Percentiles rank a stretch among this genome's conserved stretches.
Conservation (phyloP, 1,284 basidiomycete species). For the Leccinum insigne region DNA sequence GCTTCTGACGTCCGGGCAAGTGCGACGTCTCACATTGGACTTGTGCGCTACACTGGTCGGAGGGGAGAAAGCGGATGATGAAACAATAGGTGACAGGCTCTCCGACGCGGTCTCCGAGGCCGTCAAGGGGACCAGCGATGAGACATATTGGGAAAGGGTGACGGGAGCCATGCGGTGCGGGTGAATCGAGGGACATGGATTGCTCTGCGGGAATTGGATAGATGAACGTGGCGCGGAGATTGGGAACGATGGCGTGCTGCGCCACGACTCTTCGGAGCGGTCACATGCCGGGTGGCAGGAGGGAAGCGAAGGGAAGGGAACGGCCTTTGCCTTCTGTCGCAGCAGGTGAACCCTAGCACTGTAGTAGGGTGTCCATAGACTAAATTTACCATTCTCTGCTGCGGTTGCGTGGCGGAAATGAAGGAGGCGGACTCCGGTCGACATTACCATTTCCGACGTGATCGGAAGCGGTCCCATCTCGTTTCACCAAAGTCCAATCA, state of each 20-base stretch:
- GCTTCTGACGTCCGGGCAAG: constrained; percentile 40
- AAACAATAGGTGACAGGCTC: constrained; percentile 14
- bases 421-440: background rate
- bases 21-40: constrained; percentile 51
- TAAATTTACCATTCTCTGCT: constrained; percentile 20
- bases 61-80: constrained; percentile 14
- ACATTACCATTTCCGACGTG: constrained; percentile 8
- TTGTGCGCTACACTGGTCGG: constrained; percentile 38
- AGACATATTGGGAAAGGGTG: constrained; percentile 30
- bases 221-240: constrained; percentile 6
- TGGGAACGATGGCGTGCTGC: constrained; percentile 1
- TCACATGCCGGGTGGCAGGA: background rate
- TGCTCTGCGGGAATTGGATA: constrained; percentile 7
- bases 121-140: constrained; percentile 31
- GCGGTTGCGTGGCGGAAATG: constrained; percentile 23
- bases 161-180: constrained; percentile 13
- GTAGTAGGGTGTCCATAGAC: background rate
- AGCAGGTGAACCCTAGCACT: background rate
- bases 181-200: constrained; percentile 9
- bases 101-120: constrained; percentile 27
- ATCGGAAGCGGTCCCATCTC: constrained; percentile 5
- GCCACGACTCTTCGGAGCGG: constrained; percentile 3
- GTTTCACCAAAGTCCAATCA: background rate
- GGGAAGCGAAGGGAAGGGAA: background rate
- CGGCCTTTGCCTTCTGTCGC: background rate